Evolutionary conservation across 73 alveolate species (phyloP).

Genomic region (Tetrahymena malaccensis): DNA sequence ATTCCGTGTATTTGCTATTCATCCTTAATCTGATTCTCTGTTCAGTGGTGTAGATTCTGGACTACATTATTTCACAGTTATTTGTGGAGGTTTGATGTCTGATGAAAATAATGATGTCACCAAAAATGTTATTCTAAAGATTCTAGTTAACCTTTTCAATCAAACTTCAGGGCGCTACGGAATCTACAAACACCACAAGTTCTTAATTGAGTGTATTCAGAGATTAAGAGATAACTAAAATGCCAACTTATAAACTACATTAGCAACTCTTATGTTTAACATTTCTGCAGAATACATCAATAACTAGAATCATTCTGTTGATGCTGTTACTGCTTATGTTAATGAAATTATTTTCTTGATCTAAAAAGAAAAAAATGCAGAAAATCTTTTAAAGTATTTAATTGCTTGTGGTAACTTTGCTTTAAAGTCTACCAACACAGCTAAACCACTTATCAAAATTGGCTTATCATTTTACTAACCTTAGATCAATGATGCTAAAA

Average conservation of each 20-base stretch:
- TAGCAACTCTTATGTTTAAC: background rate
- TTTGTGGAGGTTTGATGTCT: background rate
- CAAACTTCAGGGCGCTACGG: background rate
- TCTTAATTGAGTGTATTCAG: background rate
- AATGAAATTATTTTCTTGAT: background rate
- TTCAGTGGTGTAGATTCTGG: conserved; percentile 30
- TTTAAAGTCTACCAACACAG: background rate
- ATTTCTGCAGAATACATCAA: background rate
- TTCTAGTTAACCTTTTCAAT: background rate
- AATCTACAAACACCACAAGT: background rate
- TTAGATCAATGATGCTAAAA: background rate
- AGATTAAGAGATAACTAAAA: background rate
- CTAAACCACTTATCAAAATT: background rate
- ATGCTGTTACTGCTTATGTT: background rate
- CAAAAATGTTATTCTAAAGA: background rate
- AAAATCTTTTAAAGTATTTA: background rate
- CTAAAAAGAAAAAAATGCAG: background rate
- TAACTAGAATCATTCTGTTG: background rate
- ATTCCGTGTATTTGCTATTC: conserved; percentile 84
- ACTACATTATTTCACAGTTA: background rate
- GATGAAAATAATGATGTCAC: background rate
- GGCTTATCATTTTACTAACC: background rate
- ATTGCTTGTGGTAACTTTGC: background rate
- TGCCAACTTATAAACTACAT: background rate
- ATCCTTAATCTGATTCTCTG: conserved; percentile 34